phyloP scores from a whole-genome alignment of 805 yeast species.

The Novakomyces olei region DNA sequence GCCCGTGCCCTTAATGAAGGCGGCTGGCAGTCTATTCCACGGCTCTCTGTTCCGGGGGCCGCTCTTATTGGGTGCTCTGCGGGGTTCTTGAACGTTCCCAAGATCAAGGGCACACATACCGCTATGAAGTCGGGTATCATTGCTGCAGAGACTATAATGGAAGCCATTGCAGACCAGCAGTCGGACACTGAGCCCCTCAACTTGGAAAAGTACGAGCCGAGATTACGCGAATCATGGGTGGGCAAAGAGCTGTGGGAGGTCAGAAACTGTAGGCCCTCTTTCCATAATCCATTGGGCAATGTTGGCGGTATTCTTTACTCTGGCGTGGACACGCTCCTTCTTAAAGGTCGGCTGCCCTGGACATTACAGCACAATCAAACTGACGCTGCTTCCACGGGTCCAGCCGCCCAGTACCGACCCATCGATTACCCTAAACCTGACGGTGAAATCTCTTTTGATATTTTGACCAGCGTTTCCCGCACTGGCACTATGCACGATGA shows the following conservation, averaged over 20 bases:
- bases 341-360: conserved; percentile 72
- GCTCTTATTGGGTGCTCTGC: conserved; percentile 87
- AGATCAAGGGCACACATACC: conserved; percentile 92
- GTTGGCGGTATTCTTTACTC: conserved; percentile 68
- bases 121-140: conserved; percentile 91
- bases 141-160: conserved; percentile 71
- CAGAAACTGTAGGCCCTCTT: conserved; percentile 83
- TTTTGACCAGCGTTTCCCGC: conserved; percentile 81
- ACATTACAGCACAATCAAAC: conserved; percentile 49
- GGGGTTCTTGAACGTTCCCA: conserved; percentile 92
- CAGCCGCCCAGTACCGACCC: conserved; percentile 42
- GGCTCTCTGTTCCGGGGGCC: conserved; percentile 87
- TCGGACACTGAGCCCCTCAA: conserved; percentile 14
- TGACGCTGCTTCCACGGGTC: conserved; percentile 50
- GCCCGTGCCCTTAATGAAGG: conserved; percentile 97
- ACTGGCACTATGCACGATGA: conserved; percentile 94
- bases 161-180: conserved; percentile 23
- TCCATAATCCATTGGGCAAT: conserved; percentile 50
- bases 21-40: conserved; percentile 83
- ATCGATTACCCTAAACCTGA: conserved; percentile 92
- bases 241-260: conserved; percentile 61
- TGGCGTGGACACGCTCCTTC: conserved; percentile 57
- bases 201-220: conserved; percentile 37
- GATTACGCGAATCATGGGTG: conserved; percentile 63
- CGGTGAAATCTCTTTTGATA: conserved; percentile 74